phyloP scores from a whole-genome alignment of 2,329 filamentous ascomycete species.

The Trichoderma harzianum region DNA sequence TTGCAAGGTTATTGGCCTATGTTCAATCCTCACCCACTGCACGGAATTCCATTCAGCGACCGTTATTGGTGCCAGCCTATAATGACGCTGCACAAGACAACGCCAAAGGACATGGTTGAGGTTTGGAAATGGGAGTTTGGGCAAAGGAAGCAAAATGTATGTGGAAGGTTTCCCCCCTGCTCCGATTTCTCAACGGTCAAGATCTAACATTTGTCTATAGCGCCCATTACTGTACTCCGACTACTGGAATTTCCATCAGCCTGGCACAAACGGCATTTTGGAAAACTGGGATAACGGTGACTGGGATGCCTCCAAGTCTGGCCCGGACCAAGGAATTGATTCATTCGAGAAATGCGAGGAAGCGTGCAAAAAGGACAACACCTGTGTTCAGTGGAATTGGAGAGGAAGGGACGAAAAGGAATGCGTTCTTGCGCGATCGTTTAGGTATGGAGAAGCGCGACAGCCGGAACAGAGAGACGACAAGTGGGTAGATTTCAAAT shows the following conservation, averaged over 20 bases:
- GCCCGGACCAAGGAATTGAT: constrained; percentile 26
- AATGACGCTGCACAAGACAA: constrained; percentile 47
- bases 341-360: constrained; percentile 29
- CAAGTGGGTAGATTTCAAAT: constrained; percentile 31
- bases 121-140: constrained; percentile 46
- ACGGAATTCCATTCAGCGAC: constrained; percentile 45
- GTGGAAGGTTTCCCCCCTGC: not conserved
- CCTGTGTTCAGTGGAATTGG: constrained; percentile 33
- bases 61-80: constrained; percentile 51
- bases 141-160: constrained; percentile 32
- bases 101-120: constrained; percentile 44
- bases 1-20: constrained; percentile 48
- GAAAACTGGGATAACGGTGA: constrained; percentile 34
- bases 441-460: constrained; percentile 28
- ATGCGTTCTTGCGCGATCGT: constrained; percentile 29
- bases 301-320: constrained; percentile 30
- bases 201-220: constrained; percentile 20
- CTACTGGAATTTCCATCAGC: constrained; percentile 37
- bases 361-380: constrained; percentile 26
- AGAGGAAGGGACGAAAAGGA: constrained; percentile 30
- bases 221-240: constrained; percentile 38
- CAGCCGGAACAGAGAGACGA: constrained; percentile 25
- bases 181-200: not conserved
- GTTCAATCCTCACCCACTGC: constrained; percentile 49
- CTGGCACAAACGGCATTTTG: constrained; percentile 24